Evolutionary conservation across 2,329 filamentous ascomycete species (phyloP).

Genomic region (Daldinia sp.): DNA sequence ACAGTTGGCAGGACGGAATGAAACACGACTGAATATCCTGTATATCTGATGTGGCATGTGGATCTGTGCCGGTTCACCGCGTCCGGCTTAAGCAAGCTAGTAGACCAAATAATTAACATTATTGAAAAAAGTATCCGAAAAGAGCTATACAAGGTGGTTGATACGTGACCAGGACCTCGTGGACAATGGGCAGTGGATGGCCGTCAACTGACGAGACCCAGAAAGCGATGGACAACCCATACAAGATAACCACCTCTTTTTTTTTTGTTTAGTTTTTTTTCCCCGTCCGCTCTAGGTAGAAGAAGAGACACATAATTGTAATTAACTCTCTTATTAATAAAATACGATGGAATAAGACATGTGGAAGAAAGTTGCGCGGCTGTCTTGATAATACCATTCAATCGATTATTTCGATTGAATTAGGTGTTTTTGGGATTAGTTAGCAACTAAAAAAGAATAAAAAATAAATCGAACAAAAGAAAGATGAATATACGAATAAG

Average conservation of each 20-base stretch:
- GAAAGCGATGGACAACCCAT: constrained; percentile 8
- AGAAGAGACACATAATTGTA: background rate
- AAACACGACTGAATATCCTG: constrained; percentile 29
- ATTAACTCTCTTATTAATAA: constrained; percentile 12
- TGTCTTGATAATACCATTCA: background rate
- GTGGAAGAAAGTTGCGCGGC: background rate
- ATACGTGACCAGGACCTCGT: constrained; percentile 29
- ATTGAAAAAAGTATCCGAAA: background rate
- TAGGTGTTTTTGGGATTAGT: no score
- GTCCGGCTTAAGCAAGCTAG: background rate
- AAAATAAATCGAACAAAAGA: background rate
- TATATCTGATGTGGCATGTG: constrained; percentile 28
- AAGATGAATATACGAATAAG: constrained; percentile 11
- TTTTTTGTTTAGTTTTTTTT: no score
- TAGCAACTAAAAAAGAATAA: no score
- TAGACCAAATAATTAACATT: background rate
- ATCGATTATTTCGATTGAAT: no score
- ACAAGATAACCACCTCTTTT: constrained; percentile 12
- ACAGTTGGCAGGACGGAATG: constrained; percentile 8
- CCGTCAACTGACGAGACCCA: constrained; percentile 29
- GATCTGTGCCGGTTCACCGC: background rate
- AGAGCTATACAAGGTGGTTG: background rate
- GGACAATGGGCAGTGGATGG: constrained; percentile 17
- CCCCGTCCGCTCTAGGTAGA: constrained; percentile 1
- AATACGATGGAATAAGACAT: constrained; percentile 12